Percentiles rank a stretch among this genome's conserved stretches.
These are phyloP conservation scores for Ceratobasidium sp. DNA, from an alignment of 1,284 basidiomycete species.

Conservation along the genomic window DNA sequence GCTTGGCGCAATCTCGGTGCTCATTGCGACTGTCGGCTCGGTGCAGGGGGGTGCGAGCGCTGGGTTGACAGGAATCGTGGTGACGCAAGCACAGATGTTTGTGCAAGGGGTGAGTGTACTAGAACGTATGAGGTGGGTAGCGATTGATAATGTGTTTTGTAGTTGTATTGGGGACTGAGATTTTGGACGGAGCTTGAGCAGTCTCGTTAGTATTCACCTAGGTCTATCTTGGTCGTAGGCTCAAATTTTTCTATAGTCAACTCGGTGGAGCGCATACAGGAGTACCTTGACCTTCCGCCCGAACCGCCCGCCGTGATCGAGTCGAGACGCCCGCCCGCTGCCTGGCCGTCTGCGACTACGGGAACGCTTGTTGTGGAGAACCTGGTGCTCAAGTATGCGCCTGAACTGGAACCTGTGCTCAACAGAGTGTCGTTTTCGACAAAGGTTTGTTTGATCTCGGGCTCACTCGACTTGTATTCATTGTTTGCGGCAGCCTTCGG, in stretches of 20 bases:
- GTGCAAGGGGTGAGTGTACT: constrained; percentile 2
- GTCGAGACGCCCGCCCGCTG: constrained; percentile 77
- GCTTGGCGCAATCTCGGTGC: constrained; percentile 73
- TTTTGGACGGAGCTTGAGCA: constrained; percentile 50
- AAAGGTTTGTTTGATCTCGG: constrained; percentile 57
- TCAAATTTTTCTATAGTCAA: constrained; percentile 60
- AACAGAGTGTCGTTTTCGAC: constrained; percentile 73
- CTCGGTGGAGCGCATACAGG: constrained; percentile 87
- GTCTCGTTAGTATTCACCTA: constrained; percentile 50
- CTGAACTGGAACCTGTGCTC: constrained; percentile 85
- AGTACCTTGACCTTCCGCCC: constrained; percentile 89
- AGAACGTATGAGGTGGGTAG: background rate
- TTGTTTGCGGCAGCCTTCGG: constrained; percentile 61
- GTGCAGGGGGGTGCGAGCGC: constrained; percentile 14
- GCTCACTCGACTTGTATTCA: background rate
- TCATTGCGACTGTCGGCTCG: constrained; percentile 66
- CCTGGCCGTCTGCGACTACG: constrained; percentile 76
- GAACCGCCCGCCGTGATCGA: constrained; percentile 82
- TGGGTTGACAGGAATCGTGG: constrained; percentile 11
- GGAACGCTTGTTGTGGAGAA: constrained; percentile 72
- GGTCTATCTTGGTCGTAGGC: too few species aligned
- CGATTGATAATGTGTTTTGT: background rate
- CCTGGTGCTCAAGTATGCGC: constrained; percentile 83
- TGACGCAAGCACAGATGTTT: constrained; percentile 27
- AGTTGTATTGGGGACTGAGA: constrained; percentile 15